Conservation (phyloP, 495 filamentous ascomycete genomes). For the Lentithecium fluviatile region DNA sequence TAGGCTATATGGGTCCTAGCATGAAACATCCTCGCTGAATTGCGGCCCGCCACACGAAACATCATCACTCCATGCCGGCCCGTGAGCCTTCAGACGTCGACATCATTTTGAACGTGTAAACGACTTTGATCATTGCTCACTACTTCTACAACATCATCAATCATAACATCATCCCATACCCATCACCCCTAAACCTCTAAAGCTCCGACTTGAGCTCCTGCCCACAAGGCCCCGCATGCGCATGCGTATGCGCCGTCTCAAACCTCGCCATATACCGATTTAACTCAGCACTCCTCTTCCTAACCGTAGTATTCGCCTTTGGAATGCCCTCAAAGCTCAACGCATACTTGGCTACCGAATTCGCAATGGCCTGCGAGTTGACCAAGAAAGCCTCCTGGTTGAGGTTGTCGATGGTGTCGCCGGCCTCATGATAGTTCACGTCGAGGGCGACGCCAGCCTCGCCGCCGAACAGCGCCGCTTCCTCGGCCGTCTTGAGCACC, state of each 20-base stretch:
- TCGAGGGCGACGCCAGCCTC: conserved; percentile 60
- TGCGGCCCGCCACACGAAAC: too few relatives aligned
- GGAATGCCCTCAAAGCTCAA: conserved; percentile 53
- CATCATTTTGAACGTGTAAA: too few relatives aligned
- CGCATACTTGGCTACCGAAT: conserved; percentile 65
- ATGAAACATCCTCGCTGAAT: too few relatives aligned
- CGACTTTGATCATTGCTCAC: too few relatives aligned
- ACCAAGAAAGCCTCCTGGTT: conserved; percentile 59
- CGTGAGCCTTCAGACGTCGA: too few relatives aligned
- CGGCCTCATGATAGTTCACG: conserved; percentile 60
- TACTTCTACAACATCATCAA: too few relatives aligned
- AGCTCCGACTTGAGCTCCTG: neutral
- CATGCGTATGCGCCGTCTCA: conserved; percentile 9
- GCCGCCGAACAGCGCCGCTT: conserved; percentile 61
- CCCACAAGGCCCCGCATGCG: conserved; percentile 16
- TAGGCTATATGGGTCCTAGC: too few relatives aligned
- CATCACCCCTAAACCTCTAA: too few relatives aligned
- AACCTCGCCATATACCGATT: conserved; percentile 3
- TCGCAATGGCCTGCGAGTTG: conserved; percentile 62
- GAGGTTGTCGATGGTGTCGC: conserved; percentile 61
- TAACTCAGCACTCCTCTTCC: conserved; percentile 21
- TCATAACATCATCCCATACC: too few relatives aligned
- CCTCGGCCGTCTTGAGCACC: conserved; percentile 59
- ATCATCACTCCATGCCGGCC: too few relatives aligned
- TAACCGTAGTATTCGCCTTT: conserved; percentile 1